These are phyloP conservation scores for Ploettnerulaceae sp. DNA, from an alignment of 2,329 filamentous ascomycete genomes.

Conservation along the genomic window DNA sequence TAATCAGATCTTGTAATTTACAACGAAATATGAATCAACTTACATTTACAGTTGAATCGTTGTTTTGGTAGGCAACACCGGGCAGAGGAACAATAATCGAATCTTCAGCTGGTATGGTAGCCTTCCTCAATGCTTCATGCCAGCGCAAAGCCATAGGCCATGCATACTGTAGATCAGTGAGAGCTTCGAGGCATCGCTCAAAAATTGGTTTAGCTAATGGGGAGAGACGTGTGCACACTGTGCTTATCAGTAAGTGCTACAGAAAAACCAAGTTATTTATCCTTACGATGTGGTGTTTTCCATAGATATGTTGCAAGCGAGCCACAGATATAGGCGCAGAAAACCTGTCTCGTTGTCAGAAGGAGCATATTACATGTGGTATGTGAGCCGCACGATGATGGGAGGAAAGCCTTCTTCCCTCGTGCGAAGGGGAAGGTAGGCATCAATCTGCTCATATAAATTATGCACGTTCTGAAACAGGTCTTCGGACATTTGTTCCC, in stretches of 20 bases:
- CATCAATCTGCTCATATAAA: slow-evolving; percentile 37
- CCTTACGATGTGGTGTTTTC: slow-evolving; percentile 26
- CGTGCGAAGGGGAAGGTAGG: slow-evolving; percentile 31
- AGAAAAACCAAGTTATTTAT: not conserved
- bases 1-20: too few relatives aligned
- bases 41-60: not conserved
- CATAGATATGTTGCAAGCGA: slow-evolving; percentile 35
- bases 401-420: slow-evolving; percentile 29
- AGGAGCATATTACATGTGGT: not conserved
- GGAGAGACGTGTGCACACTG: slow-evolving; percentile 15
- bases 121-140: not conserved
- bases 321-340: slow-evolving; percentile 39
- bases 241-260: not conserved
- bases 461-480: slow-evolving; percentile 36
- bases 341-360: slow-evolving; percentile 17
- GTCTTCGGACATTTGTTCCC: slow-evolving; percentile 30
- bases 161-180: slow-evolving; percentile 27
- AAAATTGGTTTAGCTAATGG: slow-evolving; percentile 29
- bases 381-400: slow-evolving; percentile 32
- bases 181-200: slow-evolving; percentile 25
- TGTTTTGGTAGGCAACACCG: not conserved
- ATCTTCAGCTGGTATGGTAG: not conserved
- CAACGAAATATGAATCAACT: not conserved
- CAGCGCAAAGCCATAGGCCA: slow-evolving; percentile 21
- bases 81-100: not conserved